Conservation (phyloP, 768 basidiomycete species). For the Gyrodon lividus region DNA sequence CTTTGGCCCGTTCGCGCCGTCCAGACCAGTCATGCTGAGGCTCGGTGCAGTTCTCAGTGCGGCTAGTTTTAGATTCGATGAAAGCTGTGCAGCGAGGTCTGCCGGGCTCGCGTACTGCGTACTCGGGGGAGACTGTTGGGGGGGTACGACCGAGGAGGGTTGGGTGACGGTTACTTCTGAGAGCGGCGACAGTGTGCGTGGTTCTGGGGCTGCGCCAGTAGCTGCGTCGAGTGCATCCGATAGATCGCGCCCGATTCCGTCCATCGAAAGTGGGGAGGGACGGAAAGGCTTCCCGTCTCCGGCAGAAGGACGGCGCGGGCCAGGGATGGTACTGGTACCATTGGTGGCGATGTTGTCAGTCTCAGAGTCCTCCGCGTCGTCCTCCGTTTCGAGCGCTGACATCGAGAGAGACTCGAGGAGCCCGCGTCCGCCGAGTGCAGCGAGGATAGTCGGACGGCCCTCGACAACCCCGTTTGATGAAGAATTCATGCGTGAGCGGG, state of each 20-base stretch:
- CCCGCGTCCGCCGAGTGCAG: slow-evolving; percentile 28
- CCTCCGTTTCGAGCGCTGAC: slow-evolving; percentile 54
- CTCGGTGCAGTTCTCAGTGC: slow-evolving; percentile 39
- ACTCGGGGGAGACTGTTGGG: background rate
- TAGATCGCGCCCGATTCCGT: slow-evolving; percentile 30
- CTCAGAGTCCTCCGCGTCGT: slow-evolving; percentile 32
- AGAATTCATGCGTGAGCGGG: slow-evolving; percentile 24
- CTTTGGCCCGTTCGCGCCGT: slow-evolving; percentile 7
- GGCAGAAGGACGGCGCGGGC: slow-evolving; percentile 9
- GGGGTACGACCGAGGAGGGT: slow-evolving; percentile 1
- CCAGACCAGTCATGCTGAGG: slow-evolving; percentile 29
- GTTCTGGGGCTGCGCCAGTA: background rate
- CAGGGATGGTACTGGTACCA: background rate
- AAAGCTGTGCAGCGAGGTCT: slow-evolving; percentile 46
- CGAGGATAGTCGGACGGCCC: slow-evolving; percentile 20
- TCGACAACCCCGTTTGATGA: slow-evolving; percentile 16
- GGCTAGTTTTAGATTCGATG: slow-evolving; percentile 47
- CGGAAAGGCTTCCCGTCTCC: slow-evolving; percentile 9
- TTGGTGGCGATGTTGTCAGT: slow-evolving; percentile 12
- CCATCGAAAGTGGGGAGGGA: slow-evolving; percentile 30
- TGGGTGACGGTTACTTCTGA: slow-evolving; percentile 1
- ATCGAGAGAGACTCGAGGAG: slow-evolving; percentile 45
- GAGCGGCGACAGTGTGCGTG: background rate
- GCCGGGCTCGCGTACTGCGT: slow-evolving; percentile 20
- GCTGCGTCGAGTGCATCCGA: slow-evolving; percentile 31